phyloP scores from a whole-genome alignment of 805 yeast species.

The Spathaspora hagerdaliae region DNA sequence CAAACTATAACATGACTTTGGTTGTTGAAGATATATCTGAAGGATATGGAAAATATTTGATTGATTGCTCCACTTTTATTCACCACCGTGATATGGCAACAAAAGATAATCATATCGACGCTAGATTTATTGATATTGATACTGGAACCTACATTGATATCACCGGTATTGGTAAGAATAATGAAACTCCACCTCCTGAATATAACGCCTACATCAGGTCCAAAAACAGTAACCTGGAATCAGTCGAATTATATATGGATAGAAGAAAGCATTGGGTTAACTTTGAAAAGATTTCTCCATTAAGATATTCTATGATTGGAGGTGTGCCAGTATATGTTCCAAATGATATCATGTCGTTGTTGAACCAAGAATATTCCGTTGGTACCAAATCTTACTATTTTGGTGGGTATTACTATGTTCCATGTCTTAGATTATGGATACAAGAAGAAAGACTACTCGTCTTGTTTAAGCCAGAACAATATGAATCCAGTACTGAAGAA shows the following conservation, averaged over 20 bases:
- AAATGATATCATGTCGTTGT: constrained; percentile 22
- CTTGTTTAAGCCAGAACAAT: constrained; percentile 12
- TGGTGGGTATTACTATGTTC: constrained; percentile 21
- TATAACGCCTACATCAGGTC: constrained; percentile 14
- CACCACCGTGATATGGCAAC: constrained; percentile 18
- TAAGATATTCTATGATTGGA: constrained; percentile 51
- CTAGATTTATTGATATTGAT: constrained; percentile 53
- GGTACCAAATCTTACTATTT: constrained; percentile 19
- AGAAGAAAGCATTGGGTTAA: constrained; percentile 29
- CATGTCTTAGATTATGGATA: constrained; percentile 20
- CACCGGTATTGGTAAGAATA: constrained; percentile 34
- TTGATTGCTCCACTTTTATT: constrained; percentile 21
- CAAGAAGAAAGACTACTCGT: constrained; percentile 9
- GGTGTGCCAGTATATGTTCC: constrained; percentile 40
- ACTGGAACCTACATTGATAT: constrained; percentile 56
- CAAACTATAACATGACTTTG: constrained; percentile 18
- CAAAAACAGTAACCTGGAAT: constrained; percentile 14
- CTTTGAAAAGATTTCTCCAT: constrained; percentile 44
- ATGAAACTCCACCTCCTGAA: constrained; percentile 16
- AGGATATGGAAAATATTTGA: constrained; percentile 17
- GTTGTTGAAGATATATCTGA: constrained; percentile 23
- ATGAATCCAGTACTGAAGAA: constrained; percentile 9
- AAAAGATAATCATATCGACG: constrained; percentile 23
- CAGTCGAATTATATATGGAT: constrained; percentile 25
- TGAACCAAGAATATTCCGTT: constrained; percentile 21